Evolutionary conservation across 202 grass and related monocot genomes (phyloP), one percentile per base, ranked within the genome.

Genomic region (Eragrostis tef): DNA sequence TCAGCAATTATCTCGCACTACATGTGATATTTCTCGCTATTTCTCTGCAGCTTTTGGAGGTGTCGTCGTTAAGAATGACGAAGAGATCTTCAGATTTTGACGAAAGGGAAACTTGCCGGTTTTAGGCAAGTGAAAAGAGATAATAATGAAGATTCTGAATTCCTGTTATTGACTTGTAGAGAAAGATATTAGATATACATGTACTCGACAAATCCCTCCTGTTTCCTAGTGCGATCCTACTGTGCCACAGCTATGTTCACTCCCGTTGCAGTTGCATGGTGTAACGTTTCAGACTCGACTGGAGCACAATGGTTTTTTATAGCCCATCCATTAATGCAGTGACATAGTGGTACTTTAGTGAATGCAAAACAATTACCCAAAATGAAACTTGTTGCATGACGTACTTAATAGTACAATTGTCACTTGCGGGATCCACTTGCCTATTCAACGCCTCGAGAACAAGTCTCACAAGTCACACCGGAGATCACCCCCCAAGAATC

Each of bases 51-150:
- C 75, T 79, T 69, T 69, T 0, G 20, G 74, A 66, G 16, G 24
- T 62, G 75, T 62, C 68, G 7, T 45, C 68, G 15, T 43, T n/a
- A 49, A 20, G 43, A 21, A 67, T 2, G 62, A 42, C 41, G 34
- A 39, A 60, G 34, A 27, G 75, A 77, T 84, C 79, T 56, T 36
- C 86, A 3, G 36, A 73, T 25, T 73, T 73, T 21, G 79, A 59
- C 21, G 3, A 26, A 67, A 39, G 29, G 21, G 20, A 49, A 39
- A 7, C 75, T 47, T 54, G 11, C 19, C 34, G 56, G 19, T 56
- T 84, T 17, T 13, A 45, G 6, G 5, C 11, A 27, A 67, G 3
- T 22, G 36, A 21, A 14, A 26, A 26, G 47, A 44, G 45, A 73
- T 73, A 9, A 4, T 12, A 34, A 0, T 16, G 17, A 3, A 3